Conservation (phyloP, 805 yeast species). For the Wickerhamiella vanderwaltii region DNA sequence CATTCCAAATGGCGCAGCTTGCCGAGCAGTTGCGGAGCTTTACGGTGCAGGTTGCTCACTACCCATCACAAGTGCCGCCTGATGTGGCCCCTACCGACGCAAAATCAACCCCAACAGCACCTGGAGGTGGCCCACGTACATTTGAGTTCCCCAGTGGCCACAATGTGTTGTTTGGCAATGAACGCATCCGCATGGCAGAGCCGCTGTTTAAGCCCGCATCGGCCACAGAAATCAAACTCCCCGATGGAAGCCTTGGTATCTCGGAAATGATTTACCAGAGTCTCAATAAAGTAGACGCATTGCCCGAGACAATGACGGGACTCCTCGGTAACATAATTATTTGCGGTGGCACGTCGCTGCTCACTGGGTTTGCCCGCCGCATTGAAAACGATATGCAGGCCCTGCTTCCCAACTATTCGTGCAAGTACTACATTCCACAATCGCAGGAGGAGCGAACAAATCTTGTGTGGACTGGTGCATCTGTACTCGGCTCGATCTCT, state of each 20-base stretch:
- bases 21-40: conserved; percentile 67
- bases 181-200: conserved; percentile 47
- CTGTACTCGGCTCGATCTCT: conserved; percentile 74
- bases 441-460: conserved; percentile 53
- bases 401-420: conserved; percentile 69
- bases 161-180: conserved; percentile 38
- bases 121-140: conserved; percentile 36
- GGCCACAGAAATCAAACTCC: conserved; percentile 32
- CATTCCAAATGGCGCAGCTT: conserved; percentile 45
- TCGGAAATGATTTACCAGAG: conserved; percentile 36
- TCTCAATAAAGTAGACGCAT: conserved; percentile 37
- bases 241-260: conserved; percentile 41
- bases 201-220: conserved; percentile 56
- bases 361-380: conserved; percentile 72
- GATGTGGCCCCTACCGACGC: conserved; percentile 9
- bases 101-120: conserved; percentile 7
- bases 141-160: conserved; percentile 52
- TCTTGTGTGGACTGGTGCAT: conserved; percentile 87
- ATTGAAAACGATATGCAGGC: conserved; percentile 55
- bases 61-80: conserved; percentile 4
- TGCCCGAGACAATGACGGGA: conserved; percentile 54
- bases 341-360: conserved; percentile 70
- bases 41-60: conserved; percentile 36
- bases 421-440: conserved; percentile 68
- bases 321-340: conserved; percentile 78